Evolutionary conservation across 345 rosid species (phyloP).

Genomic region (Moricandia arvensis): DNA sequence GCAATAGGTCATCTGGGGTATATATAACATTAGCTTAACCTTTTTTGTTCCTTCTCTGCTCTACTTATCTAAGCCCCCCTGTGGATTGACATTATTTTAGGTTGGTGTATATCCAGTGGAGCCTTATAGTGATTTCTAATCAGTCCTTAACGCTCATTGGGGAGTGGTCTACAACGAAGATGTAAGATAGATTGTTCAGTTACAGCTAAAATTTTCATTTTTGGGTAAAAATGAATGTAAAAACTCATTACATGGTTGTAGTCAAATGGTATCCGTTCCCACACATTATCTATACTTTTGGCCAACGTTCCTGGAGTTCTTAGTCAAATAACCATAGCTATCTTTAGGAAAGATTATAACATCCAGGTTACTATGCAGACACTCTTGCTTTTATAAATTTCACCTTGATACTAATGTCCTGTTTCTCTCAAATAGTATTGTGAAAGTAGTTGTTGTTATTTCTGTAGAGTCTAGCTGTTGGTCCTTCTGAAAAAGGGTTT

Average conservation of each 20-base stretch:
- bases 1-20: conserved; percentile 47
- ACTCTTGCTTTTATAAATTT: conserved; percentile 13
- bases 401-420: neutral
- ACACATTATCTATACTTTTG: conserved; percentile 65
- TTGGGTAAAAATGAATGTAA: neutral
- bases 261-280: conserved; percentile 63
- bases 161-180: conserved; percentile 84
- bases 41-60: too few species aligned
- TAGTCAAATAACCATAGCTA: conserved; percentile 62
- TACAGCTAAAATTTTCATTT: neutral
- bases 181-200: conserved; percentile 48
- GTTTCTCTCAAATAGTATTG: neutral
- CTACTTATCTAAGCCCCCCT: too few species aligned
- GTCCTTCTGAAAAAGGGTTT: conserved; percentile 57
- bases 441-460: neutral
- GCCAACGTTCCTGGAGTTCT: conserved; percentile 63
- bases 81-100: conserved; percentile 42
- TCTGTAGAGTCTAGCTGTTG: conserved; percentile 70
- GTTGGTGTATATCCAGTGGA: conserved; percentile 97
- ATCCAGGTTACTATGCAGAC: conserved; percentile 49
- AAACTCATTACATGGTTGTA: conserved; percentile 23
- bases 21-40: neutral
- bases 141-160: conserved; percentile 95
- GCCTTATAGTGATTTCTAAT: conserved; percentile 49
- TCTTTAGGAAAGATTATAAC: conserved; percentile 70